Evolutionary conservation across 2,329 filamentous ascomycete species (phyloP), one percentile per base, ranked within the genome.

Genomic region (Kalmusia sp.): DNA sequence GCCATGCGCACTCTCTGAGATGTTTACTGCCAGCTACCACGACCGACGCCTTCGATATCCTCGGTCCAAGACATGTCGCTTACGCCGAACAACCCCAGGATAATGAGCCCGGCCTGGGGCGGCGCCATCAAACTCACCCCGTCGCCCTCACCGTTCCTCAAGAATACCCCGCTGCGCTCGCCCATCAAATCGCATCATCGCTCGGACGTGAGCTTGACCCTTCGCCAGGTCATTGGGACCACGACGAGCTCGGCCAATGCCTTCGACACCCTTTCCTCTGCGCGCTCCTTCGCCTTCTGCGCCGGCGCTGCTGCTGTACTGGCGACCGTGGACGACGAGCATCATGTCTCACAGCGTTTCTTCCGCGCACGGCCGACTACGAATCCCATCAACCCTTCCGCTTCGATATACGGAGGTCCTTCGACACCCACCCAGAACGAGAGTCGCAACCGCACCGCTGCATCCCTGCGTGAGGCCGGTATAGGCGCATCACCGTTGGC

Each of bases 261-360:
- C 58, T 96, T 99, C 74, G 92, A 96, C 71, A 87, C 85, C 59
- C 86, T 93, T 55, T 80, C 88, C 34, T 85, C 87, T 11, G 88
- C 84, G 48, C 79, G 79, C 51, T 82, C 82, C 45, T 96, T 98
- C 75, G 92, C 92, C 50, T 95, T 96, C 72, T 93, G 92, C 58
- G 93, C 95, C 7, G 95, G 95, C 50, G 95, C 92, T 8, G 92
- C 93, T 37, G 93, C 92, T n/a, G 91, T 99, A 0, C 85, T 98
- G 15, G 91, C 93, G 6, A 87, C 90, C 62, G 81, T 97, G 47
- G 85, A 91, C 59, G 84, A 87, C 46, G 81, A 90, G 27, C 69
- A 82, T 57, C 74, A 79, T 54, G 76, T 88, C 67, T 84, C 83
- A 1, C 93, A 98, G 72, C 88, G 92, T 54, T 98, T 98, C 79